phyloP scores from a whole-genome alignment of 306 rosid genomes.

The Coriaria nepalensis region DNA sequence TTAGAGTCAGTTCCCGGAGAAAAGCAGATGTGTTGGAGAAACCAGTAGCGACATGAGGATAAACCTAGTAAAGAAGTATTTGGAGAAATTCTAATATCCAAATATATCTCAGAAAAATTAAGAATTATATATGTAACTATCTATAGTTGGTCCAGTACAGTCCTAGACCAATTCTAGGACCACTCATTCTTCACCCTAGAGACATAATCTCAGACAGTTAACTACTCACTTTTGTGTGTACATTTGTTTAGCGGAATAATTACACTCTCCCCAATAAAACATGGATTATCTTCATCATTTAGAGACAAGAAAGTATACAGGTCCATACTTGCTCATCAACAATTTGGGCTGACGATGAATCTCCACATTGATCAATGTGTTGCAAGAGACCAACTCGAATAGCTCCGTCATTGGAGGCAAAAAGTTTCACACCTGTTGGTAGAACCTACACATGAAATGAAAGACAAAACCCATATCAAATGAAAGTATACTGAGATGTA shows the following conservation, averaged over 20 bases:
- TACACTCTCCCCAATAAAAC: constrained; percentile 2
- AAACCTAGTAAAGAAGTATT: constrained; percentile 48
- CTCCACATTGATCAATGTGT: constrained; percentile 93
- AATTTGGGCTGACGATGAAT: constrained; percentile 66
- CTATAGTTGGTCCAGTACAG: too few relatives aligned
- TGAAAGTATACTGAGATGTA: constrained; percentile 2
- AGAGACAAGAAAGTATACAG: constrained; percentile 11
- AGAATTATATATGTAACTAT: too few relatives aligned
- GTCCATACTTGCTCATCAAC: constrained; percentile 83
- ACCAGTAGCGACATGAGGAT: constrained; percentile 89
- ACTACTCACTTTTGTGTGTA: neutral
- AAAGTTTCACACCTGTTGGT: constrained; percentile 80
- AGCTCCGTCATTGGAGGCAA: constrained; percentile 93
- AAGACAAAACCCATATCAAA: constrained; percentile 13
- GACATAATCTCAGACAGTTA: too few relatives aligned
- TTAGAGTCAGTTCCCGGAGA: constrained; percentile 89
- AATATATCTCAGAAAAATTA: neutral
- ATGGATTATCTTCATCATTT: constrained; percentile 9
- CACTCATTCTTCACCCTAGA: too few relatives aligned
- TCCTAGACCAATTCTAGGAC: too few relatives aligned
- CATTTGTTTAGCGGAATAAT: neutral
- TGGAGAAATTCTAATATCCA: neutral
- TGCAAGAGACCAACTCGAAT: constrained; percentile 85
- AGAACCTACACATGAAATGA: constrained; percentile 39
- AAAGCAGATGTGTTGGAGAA: constrained; percentile 93